Conservation (phyloP, 75 land plant species). For the Selaginella tamariscina region DNA sequence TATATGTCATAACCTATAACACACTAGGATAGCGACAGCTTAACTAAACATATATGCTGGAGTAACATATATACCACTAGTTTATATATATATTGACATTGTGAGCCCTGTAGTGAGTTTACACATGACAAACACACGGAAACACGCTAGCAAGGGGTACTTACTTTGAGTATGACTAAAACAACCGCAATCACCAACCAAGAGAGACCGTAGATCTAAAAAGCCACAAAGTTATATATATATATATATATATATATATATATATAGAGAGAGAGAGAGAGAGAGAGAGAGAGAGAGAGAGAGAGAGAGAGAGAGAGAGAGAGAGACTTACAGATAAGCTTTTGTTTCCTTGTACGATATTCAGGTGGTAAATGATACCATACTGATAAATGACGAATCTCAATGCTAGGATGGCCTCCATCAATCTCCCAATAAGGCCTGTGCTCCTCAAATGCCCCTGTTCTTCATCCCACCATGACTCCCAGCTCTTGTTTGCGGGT, state of each 20-base stretch:
- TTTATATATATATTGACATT: too few relatives aligned
- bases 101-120: too few relatives aligned
- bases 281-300: too few relatives aligned
- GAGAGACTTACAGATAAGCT: conserved; percentile 10
- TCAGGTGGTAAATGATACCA: conserved; percentile 6
- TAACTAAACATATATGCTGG: too few relatives aligned
- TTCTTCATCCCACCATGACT: conserved; percentile 11
- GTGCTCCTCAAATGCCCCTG: neutral
- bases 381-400: conserved; percentile 1
- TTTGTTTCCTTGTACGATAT: neutral
- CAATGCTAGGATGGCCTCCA: neutral
- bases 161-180: neutral
- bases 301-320: too few relatives aligned
- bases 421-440: neutral
- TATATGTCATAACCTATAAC: too few relatives aligned
- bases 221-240: neutral
- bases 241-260: too few relatives aligned
- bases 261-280: too few relatives aligned
- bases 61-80: too few relatives aligned
- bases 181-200: neutral
- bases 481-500: conserved; percentile 4
- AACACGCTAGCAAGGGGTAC: neutral
- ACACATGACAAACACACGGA: too few relatives aligned
- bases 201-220: neutral
- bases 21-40: too few relatives aligned